phyloP scores from a whole-genome alignment of 2,329 filamentous ascomycete genomes.

The Septoria petroselini region DNA sequence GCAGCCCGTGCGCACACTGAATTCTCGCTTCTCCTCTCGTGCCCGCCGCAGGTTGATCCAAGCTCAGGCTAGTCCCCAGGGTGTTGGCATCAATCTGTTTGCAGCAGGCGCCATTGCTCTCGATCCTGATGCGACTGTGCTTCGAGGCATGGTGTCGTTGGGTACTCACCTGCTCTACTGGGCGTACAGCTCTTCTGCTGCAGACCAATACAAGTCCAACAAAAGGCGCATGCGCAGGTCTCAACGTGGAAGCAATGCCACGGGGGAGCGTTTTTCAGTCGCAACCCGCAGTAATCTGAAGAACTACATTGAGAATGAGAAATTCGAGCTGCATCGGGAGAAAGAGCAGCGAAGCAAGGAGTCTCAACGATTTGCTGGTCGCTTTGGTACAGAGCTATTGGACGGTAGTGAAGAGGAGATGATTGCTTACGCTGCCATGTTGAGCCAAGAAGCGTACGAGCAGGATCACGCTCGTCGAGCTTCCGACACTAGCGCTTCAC shows the following conservation, averaged over 20 bases:
- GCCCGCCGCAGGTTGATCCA: conserved; percentile 72
- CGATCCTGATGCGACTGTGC: conserved; percentile 79
- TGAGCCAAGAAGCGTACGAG: conserved; percentile 58
- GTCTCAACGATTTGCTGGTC: conserved; percentile 65
- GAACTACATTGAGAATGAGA: conserved; percentile 83
- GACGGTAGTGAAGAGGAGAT: conserved; percentile 60
- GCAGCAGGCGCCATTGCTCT: conserved; percentile 80
- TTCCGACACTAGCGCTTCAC: conserved; percentile 42
- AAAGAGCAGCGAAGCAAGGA: conserved; percentile 65
- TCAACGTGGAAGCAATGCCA: conserved; percentile 60
- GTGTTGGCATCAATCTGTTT: conserved; percentile 70
- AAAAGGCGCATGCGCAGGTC: conserved; percentile 76
- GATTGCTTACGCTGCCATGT: conserved; percentile 59
- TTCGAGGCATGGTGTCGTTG: conserved; percentile 82
- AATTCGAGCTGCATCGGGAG: conserved; percentile 73
- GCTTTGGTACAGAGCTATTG: conserved; percentile 79
- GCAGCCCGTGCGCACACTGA: conserved; percentile 78
- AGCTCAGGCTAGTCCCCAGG: conserved; percentile 64
- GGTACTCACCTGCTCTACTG: conserved; percentile 88
- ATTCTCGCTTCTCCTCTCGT: conserved; percentile 77
- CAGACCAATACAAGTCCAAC: conserved; percentile 68
- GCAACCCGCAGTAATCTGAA: conserved; percentile 67
- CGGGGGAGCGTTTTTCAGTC: conserved; percentile 58
- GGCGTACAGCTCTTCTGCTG: conserved; percentile 81
- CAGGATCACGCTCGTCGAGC: conserved; percentile 49